Evolutionary conservation across 352 stramenopile species (phyloP).

Genomic region (Globisporangium nodosum): DNA sequence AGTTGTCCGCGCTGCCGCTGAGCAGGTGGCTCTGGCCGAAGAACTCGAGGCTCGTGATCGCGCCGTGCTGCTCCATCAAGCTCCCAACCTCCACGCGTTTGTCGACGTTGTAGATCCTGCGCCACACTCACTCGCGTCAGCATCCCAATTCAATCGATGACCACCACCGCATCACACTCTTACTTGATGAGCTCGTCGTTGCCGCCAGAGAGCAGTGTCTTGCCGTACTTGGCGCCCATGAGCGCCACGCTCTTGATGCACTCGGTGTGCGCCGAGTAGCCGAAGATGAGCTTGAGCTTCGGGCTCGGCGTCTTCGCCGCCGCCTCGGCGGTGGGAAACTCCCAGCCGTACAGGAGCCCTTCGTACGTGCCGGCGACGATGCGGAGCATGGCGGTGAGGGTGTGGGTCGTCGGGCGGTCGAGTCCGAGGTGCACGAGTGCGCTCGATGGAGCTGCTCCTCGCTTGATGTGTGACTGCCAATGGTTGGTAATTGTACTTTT

Average conservation of each 20-base stretch:
- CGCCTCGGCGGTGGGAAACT: constrained; percentile 29
- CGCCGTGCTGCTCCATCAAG: constrained; percentile 83
- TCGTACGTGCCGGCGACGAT: constrained; percentile 85
- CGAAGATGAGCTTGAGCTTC: constrained; percentile 84
- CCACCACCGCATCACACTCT: too few relatives aligned
- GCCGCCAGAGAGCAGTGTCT: constrained; percentile 73
- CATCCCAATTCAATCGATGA: too few relatives aligned
- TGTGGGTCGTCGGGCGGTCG: too few relatives aligned
- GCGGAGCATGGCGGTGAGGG: constrained; percentile 41
- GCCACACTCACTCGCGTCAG: background rate
- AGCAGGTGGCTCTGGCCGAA: constrained; percentile 84
- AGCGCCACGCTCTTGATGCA: constrained; percentile 85
- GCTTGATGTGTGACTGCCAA: too few relatives aligned
- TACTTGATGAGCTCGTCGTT: constrained; percentile 89
- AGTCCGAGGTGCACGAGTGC: too few relatives aligned
- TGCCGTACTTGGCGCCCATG: constrained; percentile 74
- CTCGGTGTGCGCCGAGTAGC: constrained; percentile 76
- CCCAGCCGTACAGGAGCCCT: constrained; percentile 83
- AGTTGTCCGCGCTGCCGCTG: constrained; percentile 83
- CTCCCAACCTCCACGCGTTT: constrained; percentile 84
- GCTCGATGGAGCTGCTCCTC: too few relatives aligned
- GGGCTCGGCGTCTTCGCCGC: constrained; percentile 18
- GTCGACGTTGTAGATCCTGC: constrained; percentile 85
- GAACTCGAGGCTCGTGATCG: constrained; percentile 84
- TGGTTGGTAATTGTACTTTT: too few relatives aligned